Conservation (phyloP, 1,284 basidiomycete genomes). For the Heterobasidion occidentale region DNA sequence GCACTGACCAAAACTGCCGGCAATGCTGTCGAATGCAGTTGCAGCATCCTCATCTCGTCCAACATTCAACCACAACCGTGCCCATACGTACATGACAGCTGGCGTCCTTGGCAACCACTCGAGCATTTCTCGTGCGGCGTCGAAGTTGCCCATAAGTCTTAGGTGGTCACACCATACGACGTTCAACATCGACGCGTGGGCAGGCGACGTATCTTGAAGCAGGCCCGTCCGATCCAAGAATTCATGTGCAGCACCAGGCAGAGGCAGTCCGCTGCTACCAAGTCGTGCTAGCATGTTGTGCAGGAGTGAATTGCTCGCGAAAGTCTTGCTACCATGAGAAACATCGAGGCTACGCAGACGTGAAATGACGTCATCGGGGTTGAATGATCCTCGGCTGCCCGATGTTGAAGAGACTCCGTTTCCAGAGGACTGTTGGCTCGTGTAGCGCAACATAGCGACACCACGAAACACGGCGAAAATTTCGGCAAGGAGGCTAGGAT, state of each 20-base stretch:
- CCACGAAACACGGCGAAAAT: conserved; percentile 75
- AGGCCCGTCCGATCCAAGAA: conserved; percentile 61
- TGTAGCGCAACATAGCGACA: conserved; percentile 55
- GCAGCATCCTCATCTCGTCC: conserved; percentile 73
- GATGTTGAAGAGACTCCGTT: conserved; percentile 25
- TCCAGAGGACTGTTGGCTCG: conserved; percentile 50
- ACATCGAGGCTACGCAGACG: conserved; percentile 68
- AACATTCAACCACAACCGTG: conserved; percentile 60
- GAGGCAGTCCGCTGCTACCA: conserved; percentile 26
- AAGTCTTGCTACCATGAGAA: conserved; percentile 35
- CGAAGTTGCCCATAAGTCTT: conserved; percentile 55
- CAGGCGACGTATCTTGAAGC: conserved; percentile 56
- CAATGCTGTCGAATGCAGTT: conserved; percentile 65
- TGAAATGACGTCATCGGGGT: conserved; percentile 56
- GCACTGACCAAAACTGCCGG: conserved; percentile 66
- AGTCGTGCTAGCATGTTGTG: conserved; percentile 58
- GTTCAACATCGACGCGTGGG: conserved; percentile 59
- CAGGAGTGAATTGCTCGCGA: conserved; percentile 61
- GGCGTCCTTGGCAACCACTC: conserved; percentile 72
- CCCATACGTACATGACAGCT: conserved; percentile 68
- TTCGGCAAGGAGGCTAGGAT: conserved; percentile 59
- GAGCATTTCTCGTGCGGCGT: conserved; percentile 56
- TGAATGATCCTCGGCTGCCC: conserved; percentile 18
- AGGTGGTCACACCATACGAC: conserved; percentile 66
- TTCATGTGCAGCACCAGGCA: conserved; percentile 55